phyloP scores from a whole-genome alignment of 352 stramenopile genomes.

The Phytophthora rubi region DNA sequence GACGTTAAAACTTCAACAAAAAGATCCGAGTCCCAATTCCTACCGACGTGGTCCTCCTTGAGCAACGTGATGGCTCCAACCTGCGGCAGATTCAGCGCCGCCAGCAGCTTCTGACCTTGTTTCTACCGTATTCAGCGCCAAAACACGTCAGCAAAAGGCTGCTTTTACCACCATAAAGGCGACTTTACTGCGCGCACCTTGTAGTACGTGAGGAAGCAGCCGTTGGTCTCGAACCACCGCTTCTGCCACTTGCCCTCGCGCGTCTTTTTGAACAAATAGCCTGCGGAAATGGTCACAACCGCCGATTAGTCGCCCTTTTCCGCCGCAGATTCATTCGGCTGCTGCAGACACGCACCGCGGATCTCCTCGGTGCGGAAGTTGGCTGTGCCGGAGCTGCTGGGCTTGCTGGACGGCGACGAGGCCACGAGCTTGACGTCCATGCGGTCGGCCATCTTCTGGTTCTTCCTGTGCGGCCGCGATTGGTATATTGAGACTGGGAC shows the following conservation, averaged over 20 bases:
- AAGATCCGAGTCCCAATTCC: slow-evolving; percentile 1
- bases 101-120: slow-evolving; percentile 94
- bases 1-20: background rate
- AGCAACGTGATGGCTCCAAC: slow-evolving; percentile 87
- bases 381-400: slow-evolving; percentile 55
- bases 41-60: slow-evolving; percentile 72
- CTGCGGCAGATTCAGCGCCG: slow-evolving; percentile 92
- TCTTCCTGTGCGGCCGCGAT: slow-evolving; percentile 26
- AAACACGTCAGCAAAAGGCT: background rate
- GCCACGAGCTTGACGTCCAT: slow-evolving; percentile 53
- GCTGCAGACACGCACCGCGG: slow-evolving; percentile 38
- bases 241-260: slow-evolving; percentile 97
- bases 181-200: slow-evolving; percentile 78
- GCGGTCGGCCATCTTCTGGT: slow-evolving; percentile 35
- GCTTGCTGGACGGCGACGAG: slow-evolving; percentile 51
- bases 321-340: background rate
- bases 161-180: background rate
- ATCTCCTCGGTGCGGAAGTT: slow-evolving; percentile 84
- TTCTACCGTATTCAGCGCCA: slow-evolving; percentile 49
- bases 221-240: slow-evolving; percentile 99
- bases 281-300: slow-evolving; percentile 34
- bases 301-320: slow-evolving; percentile 10
- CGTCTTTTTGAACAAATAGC: slow-evolving; percentile 95
- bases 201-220: slow-evolving; percentile 99
- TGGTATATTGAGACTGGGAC: slow-evolving; percentile 27